These are phyloP conservation scores for Trifolium repens DNA, from an alignment of 306 rosid genomes.

Conservation along the genomic window DNA sequence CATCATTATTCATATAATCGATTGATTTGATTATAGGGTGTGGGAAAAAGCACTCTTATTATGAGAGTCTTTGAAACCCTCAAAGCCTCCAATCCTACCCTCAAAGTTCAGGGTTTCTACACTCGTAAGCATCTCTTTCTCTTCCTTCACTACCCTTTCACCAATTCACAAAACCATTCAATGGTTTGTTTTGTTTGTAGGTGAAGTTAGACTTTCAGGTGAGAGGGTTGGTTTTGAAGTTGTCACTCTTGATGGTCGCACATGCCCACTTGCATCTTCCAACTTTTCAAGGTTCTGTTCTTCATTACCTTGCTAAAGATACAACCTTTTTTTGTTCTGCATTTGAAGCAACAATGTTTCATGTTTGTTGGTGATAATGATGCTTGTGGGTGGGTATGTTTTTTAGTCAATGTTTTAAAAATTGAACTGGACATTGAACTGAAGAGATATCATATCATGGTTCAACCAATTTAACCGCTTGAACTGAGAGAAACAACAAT, in stretches of 20 bases:
- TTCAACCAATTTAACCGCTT: neutral
- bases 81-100: slow-evolving; percentile 58
- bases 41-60: slow-evolving; percentile 78
- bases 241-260: slow-evolving; percentile 78
- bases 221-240: slow-evolving; percentile 81
- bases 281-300: slow-evolving; percentile 56
- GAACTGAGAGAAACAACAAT: neutral
- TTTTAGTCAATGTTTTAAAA: neutral
- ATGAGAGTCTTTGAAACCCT: slow-evolving; percentile 65
- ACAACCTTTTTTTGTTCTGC: slow-evolving; percentile 10
- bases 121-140: slow-evolving; percentile 55
- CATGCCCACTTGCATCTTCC: slow-evolving; percentile 68
- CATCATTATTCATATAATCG: neutral
- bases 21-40: slow-evolving; percentile 50
- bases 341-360: neutral
- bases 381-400: slow-evolving; percentile 14
- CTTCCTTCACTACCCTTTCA: neutral
- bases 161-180: neutral
- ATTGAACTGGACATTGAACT: neutral
- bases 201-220: slow-evolving; percentile 65
- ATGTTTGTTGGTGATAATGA: slow-evolving; percentile 9
- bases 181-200: slow-evolving; percentile 45
- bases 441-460: neutral
- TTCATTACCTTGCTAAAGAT: neutral
- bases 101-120: slow-evolving; percentile 83